These are phyloP conservation scores for Lycium barbarum DNA, from an alignment of 257 asterid species.

Conservation along the genomic window DNA sequence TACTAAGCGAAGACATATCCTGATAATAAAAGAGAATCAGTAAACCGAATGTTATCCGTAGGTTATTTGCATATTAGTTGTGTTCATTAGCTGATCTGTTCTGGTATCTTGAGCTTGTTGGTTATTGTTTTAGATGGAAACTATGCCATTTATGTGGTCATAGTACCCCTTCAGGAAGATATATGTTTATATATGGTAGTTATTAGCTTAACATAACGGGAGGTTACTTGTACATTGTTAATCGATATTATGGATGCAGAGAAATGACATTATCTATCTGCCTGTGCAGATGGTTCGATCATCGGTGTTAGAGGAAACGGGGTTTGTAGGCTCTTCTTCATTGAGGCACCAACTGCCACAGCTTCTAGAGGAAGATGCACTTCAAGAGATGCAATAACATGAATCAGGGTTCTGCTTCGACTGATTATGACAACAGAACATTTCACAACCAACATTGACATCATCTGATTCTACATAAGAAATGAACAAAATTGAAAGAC, in stretches of 20 bases:
- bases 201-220: neutral
- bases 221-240: neutral
- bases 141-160: neutral
- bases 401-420: conserved; percentile 5
- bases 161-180: neutral
- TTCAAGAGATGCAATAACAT: conserved; percentile 54
- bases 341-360: conserved; percentile 46
- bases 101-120: neutral
- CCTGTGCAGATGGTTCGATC: conserved; percentile 76
- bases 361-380: conserved; percentile 58
- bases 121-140: conserved; percentile 23
- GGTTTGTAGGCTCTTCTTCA: conserved; percentile 50
- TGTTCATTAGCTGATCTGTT: neutral
- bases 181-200: neutral
- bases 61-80: neutral
- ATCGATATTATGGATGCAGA: neutral
- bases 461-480: neutral
- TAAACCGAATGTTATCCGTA: neutral
- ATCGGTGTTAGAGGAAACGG: conserved; percentile 62
- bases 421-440: neutral
- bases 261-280: conserved; percentile 20
- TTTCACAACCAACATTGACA: neutral
- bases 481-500: neutral
- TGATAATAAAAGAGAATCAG: neutral
- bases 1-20: neutral